These are phyloP conservation scores for Aureobasidium sp. DNA, from an alignment of 2,329 filamentous ascomycete genomes.

Conservation along the genomic window DNA sequence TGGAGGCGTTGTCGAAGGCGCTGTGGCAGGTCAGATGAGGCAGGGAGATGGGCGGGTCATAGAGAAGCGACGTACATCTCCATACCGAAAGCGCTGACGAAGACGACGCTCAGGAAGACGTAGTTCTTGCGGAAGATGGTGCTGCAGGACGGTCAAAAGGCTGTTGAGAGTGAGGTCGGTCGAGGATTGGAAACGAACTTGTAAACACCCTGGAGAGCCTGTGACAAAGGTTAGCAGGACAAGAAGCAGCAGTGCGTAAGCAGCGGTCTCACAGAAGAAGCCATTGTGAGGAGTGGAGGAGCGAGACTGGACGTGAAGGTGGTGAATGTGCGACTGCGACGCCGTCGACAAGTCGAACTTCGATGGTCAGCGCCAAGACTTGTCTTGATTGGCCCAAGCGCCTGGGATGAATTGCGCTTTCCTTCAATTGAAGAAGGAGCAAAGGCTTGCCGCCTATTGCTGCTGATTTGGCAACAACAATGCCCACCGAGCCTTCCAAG, in stretches of 20 bases:
- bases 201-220: slow-evolving; percentile 47
- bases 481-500: slow-evolving; percentile 50
- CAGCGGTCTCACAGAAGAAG: slow-evolving; percentile 27
- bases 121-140: slow-evolving; percentile 79
- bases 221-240: slow-evolving; percentile 9
- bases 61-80: slow-evolving; percentile 65
- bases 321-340: neutral
- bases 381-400: slow-evolving; percentile 17
- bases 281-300: slow-evolving; percentile 40
- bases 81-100: slow-evolving; percentile 79
- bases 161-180: neutral
- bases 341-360: neutral
- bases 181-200: slow-evolving; percentile 34
- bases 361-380: slow-evolving; percentile 10
- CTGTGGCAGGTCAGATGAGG: slow-evolving; percentile 41
- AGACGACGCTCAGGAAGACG: slow-evolving; percentile 80
- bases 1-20: slow-evolving; percentile 72
- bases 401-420: no score
- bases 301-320: slow-evolving; percentile 45
- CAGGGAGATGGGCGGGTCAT: neutral
- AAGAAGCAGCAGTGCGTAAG: neutral
- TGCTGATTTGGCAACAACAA: slow-evolving; percentile 10
- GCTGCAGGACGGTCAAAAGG: slow-evolving; percentile 46
- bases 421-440: no score
- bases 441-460: no score